phyloP scores from a whole-genome alignment of 2,329 filamentous ascomycete species.

The Trichoderma lentiforme region DNA sequence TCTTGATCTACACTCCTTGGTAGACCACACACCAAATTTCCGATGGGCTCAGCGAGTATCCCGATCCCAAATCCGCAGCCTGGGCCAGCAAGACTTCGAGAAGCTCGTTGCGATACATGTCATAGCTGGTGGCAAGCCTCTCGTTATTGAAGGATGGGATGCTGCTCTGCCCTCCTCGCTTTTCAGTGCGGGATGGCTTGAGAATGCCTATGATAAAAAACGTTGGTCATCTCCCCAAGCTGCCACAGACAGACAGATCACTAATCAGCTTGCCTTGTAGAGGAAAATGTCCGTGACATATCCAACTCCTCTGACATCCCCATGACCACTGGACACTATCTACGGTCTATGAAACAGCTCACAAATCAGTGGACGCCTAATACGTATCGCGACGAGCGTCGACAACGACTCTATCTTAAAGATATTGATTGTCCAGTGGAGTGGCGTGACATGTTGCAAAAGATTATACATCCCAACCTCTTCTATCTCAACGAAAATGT shows the following conservation, averaged over 20 bases:
- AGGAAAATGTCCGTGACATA: constrained; percentile 82
- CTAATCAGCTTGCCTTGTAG: constrained; percentile 42
- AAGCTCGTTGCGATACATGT: constrained; percentile 81
- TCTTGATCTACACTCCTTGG: constrained; percentile 71
- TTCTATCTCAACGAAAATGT: constrained; percentile 89
- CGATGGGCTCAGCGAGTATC: constrained; percentile 81
- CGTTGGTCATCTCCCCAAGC: constrained; percentile 47
- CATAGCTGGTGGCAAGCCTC: constrained; percentile 76
- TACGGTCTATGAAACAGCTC: constrained; percentile 80
- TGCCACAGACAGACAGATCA: background rate
- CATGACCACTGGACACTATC: constrained; percentile 85
- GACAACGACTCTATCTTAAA: constrained; percentile 90
- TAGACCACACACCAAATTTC: constrained; percentile 79
- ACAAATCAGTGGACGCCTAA: constrained; percentile 74
- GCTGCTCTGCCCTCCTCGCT: constrained; percentile 69
- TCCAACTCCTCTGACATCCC: constrained; percentile 68
- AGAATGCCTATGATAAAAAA: constrained; percentile 74
- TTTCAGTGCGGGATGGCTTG: constrained; percentile 79
- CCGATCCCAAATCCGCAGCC: constrained; percentile 70
- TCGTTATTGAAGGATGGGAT: constrained; percentile 90
- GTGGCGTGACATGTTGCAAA: constrained; percentile 77
- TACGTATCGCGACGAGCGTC: constrained; percentile 73
- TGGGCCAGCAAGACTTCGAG: constrained; percentile 78
- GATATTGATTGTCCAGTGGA: constrained; percentile 91
- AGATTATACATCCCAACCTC: constrained; percentile 73